Base-by-base conservation (phyloP, 495 filamentous ascomycete species). In the Sordaria brevicollis region DNA sequence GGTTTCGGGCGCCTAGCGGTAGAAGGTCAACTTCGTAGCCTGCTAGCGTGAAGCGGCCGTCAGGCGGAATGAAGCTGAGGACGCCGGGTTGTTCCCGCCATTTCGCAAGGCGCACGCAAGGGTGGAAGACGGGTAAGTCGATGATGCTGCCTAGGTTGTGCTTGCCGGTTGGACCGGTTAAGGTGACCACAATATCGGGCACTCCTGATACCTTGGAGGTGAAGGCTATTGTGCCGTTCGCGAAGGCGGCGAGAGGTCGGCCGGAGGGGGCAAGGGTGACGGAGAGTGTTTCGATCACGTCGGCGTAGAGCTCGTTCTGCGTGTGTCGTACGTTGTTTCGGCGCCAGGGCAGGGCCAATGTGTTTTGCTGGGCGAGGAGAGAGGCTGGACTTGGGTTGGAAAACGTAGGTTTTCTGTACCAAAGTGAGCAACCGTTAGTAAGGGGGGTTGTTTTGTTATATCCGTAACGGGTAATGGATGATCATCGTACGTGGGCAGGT, bases 251-350 rank as follows among this genome's bases (percentile, higher is more conserved):
- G 29, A 99, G 85, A 4, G 94, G 88, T 6, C 92, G 86, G 9
- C 96, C 95, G 0, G 94, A 97, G 0, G 95, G 95, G 0, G 95
- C 93, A 66, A 97, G 85, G 1, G 89, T 95, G 4, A 97, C 91
- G 1, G 88, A 88, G 0, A 99, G 85, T 4, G 92, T 91, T 82
- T 99, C 95, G 57, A 99, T 87, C 2, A 99, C 86, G 78, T 99
- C 95, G 43, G 97, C 95, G 78, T 99, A 98, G 37, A 99, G 87
- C 79, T 98, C 94, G 80, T 97, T 98, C 65, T 91, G 94, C 6
- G 94, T 98, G 78, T 99, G 96, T 9, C 93, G 89, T 68, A 99
- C 95, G 75, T 95, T 96, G 38, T 93, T 86, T 35, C 93, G 86
- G 65, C 95, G 88, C 95, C 95, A 99, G 6, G 93, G 93, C 67